Evolutionary conservation across 768 basidiomycete genomes (phyloP).

Genomic region (Phanerodontia chrysosporium): DNA sequence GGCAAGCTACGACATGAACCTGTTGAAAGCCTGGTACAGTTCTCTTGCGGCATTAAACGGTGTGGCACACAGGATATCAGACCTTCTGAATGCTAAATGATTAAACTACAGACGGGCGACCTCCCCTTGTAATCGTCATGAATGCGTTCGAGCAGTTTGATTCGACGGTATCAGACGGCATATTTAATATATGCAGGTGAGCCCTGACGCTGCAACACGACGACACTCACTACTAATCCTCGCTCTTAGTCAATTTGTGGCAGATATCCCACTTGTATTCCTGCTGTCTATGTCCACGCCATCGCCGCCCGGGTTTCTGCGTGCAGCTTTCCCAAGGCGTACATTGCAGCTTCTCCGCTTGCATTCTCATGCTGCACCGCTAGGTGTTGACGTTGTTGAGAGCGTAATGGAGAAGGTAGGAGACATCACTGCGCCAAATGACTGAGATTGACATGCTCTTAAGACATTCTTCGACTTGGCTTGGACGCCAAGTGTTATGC

Average conservation of each 20-base stretch:
- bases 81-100: too few species aligned
- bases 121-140: conserved; percentile 53
- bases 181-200: conserved; percentile 71
- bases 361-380: conserved; percentile 45
- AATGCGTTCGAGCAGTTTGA: conserved; percentile 79
- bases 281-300: conserved; percentile 59
- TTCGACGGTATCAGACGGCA: conserved; percentile 54
- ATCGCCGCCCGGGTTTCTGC: conserved; percentile 44
- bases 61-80: too few species aligned
- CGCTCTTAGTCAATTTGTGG: conserved; percentile 42
- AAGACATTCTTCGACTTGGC: conserved; percentile 62
- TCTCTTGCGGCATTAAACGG: conserved; percentile 36
- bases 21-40: conserved; percentile 58
- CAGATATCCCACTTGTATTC: conserved; percentile 60
- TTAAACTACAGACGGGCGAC: conserved; percentile 17
- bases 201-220: neutral
- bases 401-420: conserved; percentile 51
- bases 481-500: conserved; percentile 56
- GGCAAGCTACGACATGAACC: conserved; percentile 57
- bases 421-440: neutral
- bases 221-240: neutral
- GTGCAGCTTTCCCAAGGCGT: conserved; percentile 53
- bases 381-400: conserved; percentile 45
- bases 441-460: neutral
- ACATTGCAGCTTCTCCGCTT: conserved; percentile 56